Conservation (phyloP, 257 asterid species). For the Solanum tarapatanum region DNA sequence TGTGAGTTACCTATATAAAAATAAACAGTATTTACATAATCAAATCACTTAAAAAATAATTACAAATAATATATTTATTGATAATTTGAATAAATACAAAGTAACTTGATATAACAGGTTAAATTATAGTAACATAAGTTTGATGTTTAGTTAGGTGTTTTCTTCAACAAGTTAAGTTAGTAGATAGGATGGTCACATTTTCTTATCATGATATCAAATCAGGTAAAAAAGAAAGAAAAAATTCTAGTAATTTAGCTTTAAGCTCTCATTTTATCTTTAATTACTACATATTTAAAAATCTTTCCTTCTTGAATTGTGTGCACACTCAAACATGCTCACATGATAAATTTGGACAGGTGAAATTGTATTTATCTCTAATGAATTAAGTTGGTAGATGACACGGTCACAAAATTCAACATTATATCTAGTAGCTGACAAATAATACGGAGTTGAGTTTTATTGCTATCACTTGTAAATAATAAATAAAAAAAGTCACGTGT, state of each 20-base stretch:
- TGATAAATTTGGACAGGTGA: neutral
- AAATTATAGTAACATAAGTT: neutral
- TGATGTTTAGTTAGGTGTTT: neutral
- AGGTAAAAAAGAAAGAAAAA: no score
- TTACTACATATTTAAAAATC: neutral
- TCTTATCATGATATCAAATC: no score
- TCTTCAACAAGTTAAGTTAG: neutral
- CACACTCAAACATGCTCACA: neutral
- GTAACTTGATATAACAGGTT: neutral
- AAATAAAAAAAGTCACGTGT: no score
- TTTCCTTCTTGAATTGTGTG: neutral
- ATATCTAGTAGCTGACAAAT: neutral
- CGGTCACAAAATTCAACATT: neutral
- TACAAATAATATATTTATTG: neutral
- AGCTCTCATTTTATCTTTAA: neutral
- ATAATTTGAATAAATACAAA: no score
- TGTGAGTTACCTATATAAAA: neutral
- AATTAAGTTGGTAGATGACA: neutral
- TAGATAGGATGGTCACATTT: neutral
- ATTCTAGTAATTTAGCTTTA: neutral
- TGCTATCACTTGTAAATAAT: neutral
- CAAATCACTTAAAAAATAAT: neutral
- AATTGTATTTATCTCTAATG: neutral
- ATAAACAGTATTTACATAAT: neutral
- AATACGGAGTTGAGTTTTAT: no score